phyloP scores from a whole-genome alignment of 2,329 filamentous ascomycete genomes.

The Claviceps capensis region DNA sequence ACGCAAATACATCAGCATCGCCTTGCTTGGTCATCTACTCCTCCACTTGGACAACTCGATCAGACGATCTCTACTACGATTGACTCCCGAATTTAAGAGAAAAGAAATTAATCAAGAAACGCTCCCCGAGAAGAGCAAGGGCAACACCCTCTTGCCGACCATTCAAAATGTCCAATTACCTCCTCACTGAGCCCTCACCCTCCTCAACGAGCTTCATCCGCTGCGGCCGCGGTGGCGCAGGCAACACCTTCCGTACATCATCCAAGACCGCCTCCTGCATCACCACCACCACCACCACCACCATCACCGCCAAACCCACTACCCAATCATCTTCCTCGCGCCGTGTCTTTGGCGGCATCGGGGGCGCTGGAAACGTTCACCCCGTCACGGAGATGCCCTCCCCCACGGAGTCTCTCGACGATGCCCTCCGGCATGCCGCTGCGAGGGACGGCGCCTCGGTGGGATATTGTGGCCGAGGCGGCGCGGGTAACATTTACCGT shows the following conservation, averaged over 20 bases:
- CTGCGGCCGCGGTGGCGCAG: slow-evolving; percentile 41
- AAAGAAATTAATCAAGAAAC: no score
- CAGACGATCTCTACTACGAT: no score
- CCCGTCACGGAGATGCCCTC: slow-evolving; percentile 25
- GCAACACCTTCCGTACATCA: slow-evolving; percentile 39
- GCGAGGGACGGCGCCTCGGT: slow-evolving; percentile 26
- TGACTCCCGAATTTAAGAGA: no score
- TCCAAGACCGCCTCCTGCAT: slow-evolving; percentile 14
- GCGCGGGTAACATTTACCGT: slow-evolving; percentile 52
- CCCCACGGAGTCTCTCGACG: slow-evolving; percentile 33
- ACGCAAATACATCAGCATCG: no score
- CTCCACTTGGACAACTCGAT: no score
- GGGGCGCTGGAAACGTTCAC: slow-evolving; percentile 52
- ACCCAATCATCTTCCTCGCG: slow-evolving; percentile 23
- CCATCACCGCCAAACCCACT: slow-evolving; percentile 7
- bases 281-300: slow-evolving; percentile 29
- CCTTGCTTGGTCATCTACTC: no score
- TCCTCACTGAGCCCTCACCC: slow-evolving; percentile 19
- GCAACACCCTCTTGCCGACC: neutral
- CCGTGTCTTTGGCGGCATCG: slow-evolving; percentile 52
- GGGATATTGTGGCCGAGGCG: slow-evolving; percentile 54
- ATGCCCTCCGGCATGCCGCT: slow-evolving; percentile 31
- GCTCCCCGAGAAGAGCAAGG: no score
- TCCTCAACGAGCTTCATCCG: slow-evolving; percentile 26
- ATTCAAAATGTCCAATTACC: slow-evolving; percentile 15